Conservation (phyloP, 306 rosid genomes). For the Cyclanthera cordifolia region DNA sequence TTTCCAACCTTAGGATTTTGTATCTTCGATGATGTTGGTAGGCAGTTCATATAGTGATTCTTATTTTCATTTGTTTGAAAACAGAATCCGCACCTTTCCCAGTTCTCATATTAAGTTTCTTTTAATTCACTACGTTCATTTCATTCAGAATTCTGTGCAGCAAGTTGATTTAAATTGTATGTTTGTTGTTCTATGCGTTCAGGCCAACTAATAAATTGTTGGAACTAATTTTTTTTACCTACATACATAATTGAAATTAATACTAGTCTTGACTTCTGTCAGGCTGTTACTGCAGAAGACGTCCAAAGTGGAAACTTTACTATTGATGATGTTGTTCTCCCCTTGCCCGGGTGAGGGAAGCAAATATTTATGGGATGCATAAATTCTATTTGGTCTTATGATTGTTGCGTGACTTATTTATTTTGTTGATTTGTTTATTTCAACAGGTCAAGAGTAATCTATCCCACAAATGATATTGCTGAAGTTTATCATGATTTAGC, state of each 20-base stretch:
- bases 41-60: background rate
- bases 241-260: background rate
- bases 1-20: background rate
- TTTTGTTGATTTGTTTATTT: background rate
- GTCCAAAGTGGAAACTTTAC: slow-evolving; percentile 42
- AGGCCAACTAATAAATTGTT: background rate
- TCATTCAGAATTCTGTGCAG: background rate
- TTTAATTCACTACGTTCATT: background rate
- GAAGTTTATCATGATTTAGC: slow-evolving; percentile 72
- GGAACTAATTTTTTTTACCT: background rate
- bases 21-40: background rate
- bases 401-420: background rate
- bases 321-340: slow-evolving; percentile 78
- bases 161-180: background rate
- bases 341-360: slow-evolving; percentile 78
- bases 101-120: background rate
- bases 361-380: slow-evolving; percentile 1
- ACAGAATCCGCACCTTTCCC: background rate
- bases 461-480: slow-evolving; percentile 60
- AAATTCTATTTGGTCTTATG: slow-evolving; percentile 8
- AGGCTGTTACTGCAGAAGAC: slow-evolving; percentile 68
- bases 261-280: slow-evolving; percentile 18
- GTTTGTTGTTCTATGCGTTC: background rate
- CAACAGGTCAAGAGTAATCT: slow-evolving; percentile 61
- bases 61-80: background rate